Percentiles rank a stretch among this genome's conserved stretches.
phyloP scores from a whole-genome alignment of 2,329 filamentous ascomycete genomes.

The Neospermospora avenae region DNA sequence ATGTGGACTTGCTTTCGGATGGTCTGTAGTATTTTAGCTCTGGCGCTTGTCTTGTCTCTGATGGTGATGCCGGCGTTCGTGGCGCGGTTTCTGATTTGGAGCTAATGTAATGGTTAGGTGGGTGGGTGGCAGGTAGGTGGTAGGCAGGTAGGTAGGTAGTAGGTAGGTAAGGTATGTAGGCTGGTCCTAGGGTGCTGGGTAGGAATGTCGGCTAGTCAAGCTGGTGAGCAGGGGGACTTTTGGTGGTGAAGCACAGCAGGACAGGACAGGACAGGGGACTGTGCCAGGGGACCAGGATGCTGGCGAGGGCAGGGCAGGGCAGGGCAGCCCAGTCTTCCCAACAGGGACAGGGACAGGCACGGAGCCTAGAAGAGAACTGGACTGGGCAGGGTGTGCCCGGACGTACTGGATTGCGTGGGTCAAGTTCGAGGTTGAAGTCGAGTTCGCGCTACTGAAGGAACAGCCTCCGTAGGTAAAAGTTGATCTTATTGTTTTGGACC shows the following conservation, averaged over 20 bases:
- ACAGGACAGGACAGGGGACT: not conserved
- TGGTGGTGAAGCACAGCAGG: not conserved
- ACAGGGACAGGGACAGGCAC: not conserved
- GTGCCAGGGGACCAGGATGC: not conserved
- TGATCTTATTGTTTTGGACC: too few relatives aligned
- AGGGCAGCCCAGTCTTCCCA: not conserved
- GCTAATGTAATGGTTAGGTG: not conserved
- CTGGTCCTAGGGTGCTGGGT: not conserved
- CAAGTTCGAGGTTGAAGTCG: too few relatives aligned
- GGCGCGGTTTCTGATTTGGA: conserved; percentile 1
- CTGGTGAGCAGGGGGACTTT: not conserved
- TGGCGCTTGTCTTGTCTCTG: conserved; percentile 3
- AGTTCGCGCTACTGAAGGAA: too few relatives aligned
- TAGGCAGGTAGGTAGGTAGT: not conserved
- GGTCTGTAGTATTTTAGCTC: conserved; percentile 1
- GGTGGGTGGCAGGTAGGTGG: too few relatives aligned
- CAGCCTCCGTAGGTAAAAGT: too few relatives aligned
- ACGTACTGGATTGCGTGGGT: not conserved
- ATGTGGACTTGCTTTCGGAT: not conserved
- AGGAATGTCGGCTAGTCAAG: conserved; percentile 15
- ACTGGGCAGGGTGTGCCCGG: conserved; percentile 6
- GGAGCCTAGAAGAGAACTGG: not conserved
- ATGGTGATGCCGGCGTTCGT: conserved; percentile 1
- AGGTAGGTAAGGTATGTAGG: not conserved
- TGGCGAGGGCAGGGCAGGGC: not conserved